These are phyloP conservation scores for Cercospora citrullina DNA, from an alignment of 2,329 filamentous ascomycete species.

Conservation along the genomic window DNA sequence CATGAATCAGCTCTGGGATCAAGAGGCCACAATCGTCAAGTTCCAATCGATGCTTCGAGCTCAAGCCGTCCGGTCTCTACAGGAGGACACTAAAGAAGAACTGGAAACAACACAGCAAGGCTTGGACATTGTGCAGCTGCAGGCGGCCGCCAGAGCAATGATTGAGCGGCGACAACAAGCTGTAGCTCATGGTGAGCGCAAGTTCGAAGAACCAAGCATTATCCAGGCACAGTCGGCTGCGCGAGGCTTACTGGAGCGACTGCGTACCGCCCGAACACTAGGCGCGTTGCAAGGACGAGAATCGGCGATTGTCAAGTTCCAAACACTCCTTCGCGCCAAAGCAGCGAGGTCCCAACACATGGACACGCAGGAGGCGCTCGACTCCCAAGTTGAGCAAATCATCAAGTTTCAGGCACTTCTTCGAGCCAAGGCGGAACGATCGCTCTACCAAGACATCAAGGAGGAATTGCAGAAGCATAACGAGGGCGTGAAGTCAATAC, in stretches of 20 bases:
- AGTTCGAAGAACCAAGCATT: conserved; percentile 32
- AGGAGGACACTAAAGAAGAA: conserved; percentile 58
- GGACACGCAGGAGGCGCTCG: conserved; percentile 55
- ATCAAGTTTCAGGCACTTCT: conserved; percentile 64
- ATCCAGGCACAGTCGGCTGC: conserved; percentile 44
- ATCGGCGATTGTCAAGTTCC: conserved; percentile 54
- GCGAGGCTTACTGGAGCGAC: conserved; percentile 45
- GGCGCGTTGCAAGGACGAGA: conserved; percentile 40
- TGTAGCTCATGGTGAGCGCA: conserved; percentile 33
- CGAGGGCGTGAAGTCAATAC: conserved; percentile 49
- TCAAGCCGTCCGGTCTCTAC: conserved; percentile 50
- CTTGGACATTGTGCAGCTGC: conserved; percentile 55
- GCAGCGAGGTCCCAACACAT: conserved; percentile 58
- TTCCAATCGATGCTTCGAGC: conserved; percentile 70
- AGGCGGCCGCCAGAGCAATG: conserved; percentile 63
- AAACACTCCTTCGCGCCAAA: conserved; percentile 66
- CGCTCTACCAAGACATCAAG: conserved; percentile 15
- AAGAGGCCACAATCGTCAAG: conserved; percentile 72
- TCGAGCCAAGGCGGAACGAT: conserved; percentile 61
- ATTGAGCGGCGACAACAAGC: conserved; percentile 54
- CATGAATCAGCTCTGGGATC: conserved; percentile 89
- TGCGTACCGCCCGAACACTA: conserved; percentile 34
- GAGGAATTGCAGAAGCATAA: conserved; percentile 49
- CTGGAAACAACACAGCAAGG: conserved; percentile 58
- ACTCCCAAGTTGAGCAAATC: conserved; percentile 37